Base-by-base conservation (phyloP, 2,329 filamentous ascomycete species). In the Hymenoscyphus albidus region DNA sequence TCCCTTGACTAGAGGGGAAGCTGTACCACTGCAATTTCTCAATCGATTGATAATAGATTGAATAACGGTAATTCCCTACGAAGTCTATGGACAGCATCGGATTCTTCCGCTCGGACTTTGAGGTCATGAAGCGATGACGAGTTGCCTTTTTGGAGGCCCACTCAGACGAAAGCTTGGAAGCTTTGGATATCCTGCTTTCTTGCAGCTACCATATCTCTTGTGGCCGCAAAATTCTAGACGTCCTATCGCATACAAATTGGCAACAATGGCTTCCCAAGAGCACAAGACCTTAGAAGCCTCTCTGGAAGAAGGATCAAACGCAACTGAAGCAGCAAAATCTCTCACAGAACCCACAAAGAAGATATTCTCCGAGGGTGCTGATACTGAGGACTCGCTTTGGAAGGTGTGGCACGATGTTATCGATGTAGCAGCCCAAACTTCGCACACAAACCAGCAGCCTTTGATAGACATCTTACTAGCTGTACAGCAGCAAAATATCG, bases 391-490 rank as follows among this genome's bases (percentile, higher is more conserved):
- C 9, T 13, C 22, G n/a, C 44, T 75, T n/a, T 72, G 68, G 67
- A 56, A 70, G 1, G 42, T 65, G 5, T 75, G 68, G 65, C 63
- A 66, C 6, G 61, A 59, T 31, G 22, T 76, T 31, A 70, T 76
- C 14, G 64, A 70, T 7, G 58, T 70, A 2, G 72, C 67, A n/a
- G 69, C 61, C 9, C 38, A 66, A 32, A 73, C 70, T 3, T n/a
- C 68, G 2, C 64, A 65, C 13, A 64, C 68, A 16, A 61, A 66
- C 6, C 74, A 75, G 62, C 42, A 59, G 1, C 42, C 38, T 13
- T 65, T 76, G 22, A 39, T 75, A 44, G 68, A 71, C 1, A 69
- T 74, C 27, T 16, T 75, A 10, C 39, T 57, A 64, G 58, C 70
- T 72, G 39, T 68, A 55, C 55, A 58, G 35, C 61, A 64, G 18